These are phyloP conservation scores for Saprolegnia parasitica DNA, from an alignment of 352 stramenopile species.

Conservation along the genomic window DNA sequence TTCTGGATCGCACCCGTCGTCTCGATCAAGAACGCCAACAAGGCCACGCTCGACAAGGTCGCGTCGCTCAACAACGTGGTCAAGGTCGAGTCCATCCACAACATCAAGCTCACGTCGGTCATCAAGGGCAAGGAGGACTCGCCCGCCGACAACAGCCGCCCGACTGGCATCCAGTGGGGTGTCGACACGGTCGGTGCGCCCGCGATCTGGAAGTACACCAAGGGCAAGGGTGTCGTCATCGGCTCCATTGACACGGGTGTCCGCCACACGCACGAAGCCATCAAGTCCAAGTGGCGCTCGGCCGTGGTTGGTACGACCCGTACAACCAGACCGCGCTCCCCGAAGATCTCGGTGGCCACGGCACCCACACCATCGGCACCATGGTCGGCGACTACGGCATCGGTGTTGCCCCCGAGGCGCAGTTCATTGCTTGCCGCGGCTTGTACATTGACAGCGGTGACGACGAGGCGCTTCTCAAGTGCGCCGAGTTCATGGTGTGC, in stretches of 20 bases:
- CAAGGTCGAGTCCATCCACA: background rate
- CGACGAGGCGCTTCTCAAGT: conserved; percentile 31
- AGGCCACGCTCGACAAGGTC: background rate
- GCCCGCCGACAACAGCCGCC: background rate
- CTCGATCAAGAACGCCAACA: conserved; percentile 4
- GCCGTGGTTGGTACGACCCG: conserved; percentile 49
- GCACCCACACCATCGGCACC: conserved; percentile 38
- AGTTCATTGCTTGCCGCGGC: conserved; percentile 38
- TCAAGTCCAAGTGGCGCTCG: conserved; percentile 34
- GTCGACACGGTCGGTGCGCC: conserved; percentile 22
- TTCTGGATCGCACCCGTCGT: background rate
- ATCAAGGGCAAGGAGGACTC: background rate
- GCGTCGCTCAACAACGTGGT: background rate
- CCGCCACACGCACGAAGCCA: conserved; percentile 15
- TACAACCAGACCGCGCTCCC: conserved; percentile 33
- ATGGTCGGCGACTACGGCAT: conserved; percentile 34
- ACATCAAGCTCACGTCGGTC: background rate
- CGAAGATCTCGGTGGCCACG: conserved; percentile 36
- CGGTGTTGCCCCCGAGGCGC: conserved; percentile 32
- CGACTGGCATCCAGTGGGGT: conserved; percentile 23
- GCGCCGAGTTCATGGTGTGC: conserved; percentile 35
- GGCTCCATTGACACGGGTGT: conserved; percentile 32
- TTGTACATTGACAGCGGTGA: conserved; percentile 29
- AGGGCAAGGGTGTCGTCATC: conserved; percentile 28
- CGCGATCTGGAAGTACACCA: conserved; percentile 26